A percentile compares a stretch with the other conserved stretches of the same genome.
phyloP scores from a whole-genome alignment of 148 eudicot genomes.

The Fagopyrum tataricum region DNA sequence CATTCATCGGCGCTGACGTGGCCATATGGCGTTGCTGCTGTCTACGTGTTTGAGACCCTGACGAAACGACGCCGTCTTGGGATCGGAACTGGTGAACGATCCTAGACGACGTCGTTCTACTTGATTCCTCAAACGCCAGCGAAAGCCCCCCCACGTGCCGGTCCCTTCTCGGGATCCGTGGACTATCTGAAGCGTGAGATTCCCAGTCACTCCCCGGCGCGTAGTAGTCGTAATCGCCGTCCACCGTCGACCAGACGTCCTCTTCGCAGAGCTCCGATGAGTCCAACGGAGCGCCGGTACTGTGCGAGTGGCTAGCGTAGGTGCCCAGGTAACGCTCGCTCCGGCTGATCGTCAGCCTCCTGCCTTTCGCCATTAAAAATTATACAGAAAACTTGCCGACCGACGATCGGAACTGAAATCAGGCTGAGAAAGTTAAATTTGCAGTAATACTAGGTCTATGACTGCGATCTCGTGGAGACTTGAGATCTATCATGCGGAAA shows the following conservation, averaged over 20 bases:
- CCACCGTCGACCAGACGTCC: constrained; percentile 67
- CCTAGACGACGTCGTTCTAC: constrained; percentile 43
- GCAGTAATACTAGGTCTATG: too few relatives aligned
- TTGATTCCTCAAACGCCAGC: constrained; percentile 50
- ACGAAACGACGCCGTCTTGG: constrained; percentile 22
- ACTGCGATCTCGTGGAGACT: neutral
- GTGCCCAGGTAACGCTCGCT: constrained; percentile 60
- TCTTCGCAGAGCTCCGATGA: constrained; percentile 55
- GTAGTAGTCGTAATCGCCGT: constrained; percentile 18
- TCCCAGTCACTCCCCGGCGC: constrained; percentile 29
- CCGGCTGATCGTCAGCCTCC: constrained; percentile 56
- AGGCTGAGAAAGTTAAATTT: neutral
- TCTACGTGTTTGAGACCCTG: constrained; percentile 30
- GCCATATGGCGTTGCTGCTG: constrained; percentile 42
- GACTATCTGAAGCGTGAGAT: constrained; percentile 25
- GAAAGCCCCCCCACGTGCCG: constrained; percentile 56
- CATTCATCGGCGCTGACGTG: constrained; percentile 83
- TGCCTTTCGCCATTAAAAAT: constrained; percentile 66
- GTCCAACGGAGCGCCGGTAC: constrained; percentile 19
- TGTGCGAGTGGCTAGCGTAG: constrained; percentile 21
- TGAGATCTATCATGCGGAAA: neutral
- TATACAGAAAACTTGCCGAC: neutral
- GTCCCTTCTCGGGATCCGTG: neutral
- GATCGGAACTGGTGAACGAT: constrained; percentile 56
- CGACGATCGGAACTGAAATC: neutral